These are phyloP conservation scores for Claviceps purpurea DNA, from an alignment of 2,329 filamentous ascomycete species.

Conservation along the genomic window DNA sequence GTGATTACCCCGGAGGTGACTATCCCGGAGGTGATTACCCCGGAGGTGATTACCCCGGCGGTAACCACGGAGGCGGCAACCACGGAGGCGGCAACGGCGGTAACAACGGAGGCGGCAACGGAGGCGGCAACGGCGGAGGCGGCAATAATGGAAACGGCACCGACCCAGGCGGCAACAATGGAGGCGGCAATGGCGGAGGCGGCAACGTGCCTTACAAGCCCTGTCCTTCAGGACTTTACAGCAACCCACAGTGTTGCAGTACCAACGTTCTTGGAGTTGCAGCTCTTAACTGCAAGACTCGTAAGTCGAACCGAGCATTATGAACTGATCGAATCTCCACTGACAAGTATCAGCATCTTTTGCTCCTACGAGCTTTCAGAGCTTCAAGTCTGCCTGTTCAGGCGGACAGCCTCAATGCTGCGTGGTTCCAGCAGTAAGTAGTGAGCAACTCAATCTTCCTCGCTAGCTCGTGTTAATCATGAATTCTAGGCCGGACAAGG, in stretches of 20 bases:
- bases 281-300: conserved; percentile 5
- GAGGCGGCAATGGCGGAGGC: neutral
- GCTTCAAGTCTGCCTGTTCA: neutral
- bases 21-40: neutral
- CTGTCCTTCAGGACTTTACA: conserved; percentile 5
- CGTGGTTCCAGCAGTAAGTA: conserved; percentile 1
- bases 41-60: neutral
- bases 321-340: neutral
- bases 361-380: neutral
- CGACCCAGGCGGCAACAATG: neutral
- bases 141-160: too few species aligned
- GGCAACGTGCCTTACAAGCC: neutral
- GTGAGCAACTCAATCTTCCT: too few species aligned
- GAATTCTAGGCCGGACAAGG: neutral
- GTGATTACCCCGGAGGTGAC: neutral
- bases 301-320: conserved; percentile 2
- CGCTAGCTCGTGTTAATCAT: neutral
- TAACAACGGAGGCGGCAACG: neutral
- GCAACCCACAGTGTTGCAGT: conserved; percentile 7
- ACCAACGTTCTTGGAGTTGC: conserved; percentile 7
- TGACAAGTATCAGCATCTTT: neutral
- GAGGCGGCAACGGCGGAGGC: neutral
- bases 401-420: neutral
- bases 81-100: neutral
- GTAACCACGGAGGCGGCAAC: neutral